Base-by-base conservation (phyloP, 495 filamentous ascomycete genomes). In the Talaromyces borbonicus region DNA sequence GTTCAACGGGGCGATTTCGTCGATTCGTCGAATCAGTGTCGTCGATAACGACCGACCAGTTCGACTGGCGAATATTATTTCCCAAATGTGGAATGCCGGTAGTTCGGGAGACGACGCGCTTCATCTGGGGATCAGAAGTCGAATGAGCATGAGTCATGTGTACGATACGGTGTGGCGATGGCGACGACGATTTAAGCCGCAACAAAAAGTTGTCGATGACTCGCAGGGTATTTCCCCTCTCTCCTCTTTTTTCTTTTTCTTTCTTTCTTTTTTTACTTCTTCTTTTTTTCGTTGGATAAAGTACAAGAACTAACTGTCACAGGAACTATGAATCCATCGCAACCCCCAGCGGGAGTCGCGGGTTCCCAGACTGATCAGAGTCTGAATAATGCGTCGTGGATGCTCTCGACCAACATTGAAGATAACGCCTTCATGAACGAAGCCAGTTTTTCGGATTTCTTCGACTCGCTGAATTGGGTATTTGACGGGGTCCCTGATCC, bases 11-110 rank as follows among this genome's bases (percentile, higher is more conserved):
- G 84, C 87, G 4, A 87, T 96, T 55, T 74, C 72, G 16, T 79
- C 83, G 1, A 83, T 96, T 49, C 72, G 90, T 26, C 71, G 74
- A 18, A 85, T 89, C 37, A 90, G 85, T 58, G 84, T 95, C 24
- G 74, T 80, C 50, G 78, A 81, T 42, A 93, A 96, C 52, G 90
- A 96, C 59, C 78, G 94, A 1, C 80, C 85, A 16, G 85, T 70
- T 15, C 65, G 68, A 1, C 56, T 72, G 1, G 67, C 67, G 5
- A 67, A 70, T 47, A 68, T 72, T 36, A 50, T 72, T 14, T 65
- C 68, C 11, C 67, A 72, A 49, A 72, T 72, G 68, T 72, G 67
- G 68, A 70, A 70, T 54, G 64, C 65, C 0, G 62, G 59, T 14
- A 55, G 57, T 7, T 52, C 60, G 15, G 63, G 58, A 15, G 65